Base-by-base conservation (phyloP, 306 rosid genomes). In the Mimosa pudica region DNA sequence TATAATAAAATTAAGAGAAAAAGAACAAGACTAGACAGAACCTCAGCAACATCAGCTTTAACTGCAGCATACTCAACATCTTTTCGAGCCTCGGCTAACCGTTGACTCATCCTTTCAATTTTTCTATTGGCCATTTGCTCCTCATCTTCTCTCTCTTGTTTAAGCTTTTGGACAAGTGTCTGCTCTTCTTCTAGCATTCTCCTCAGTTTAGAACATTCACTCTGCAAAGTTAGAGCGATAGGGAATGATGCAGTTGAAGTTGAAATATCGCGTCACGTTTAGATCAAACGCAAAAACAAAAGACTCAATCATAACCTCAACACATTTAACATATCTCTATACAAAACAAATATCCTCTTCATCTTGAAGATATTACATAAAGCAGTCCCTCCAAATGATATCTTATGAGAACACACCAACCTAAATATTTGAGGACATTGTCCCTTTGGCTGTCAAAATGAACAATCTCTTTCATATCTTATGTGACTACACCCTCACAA, bases 171-270 rank as follows among this genome's bases (percentile, higher is more conserved):
- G 7, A 67, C 33, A 67, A 16, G 32, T 17, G 17, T 7, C 9
- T n/a, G 12, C 35, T 67, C 33, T 67, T 67, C 51, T 42, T 67
- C 32, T 32, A 67, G 51, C 72, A 11, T n/a, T 42, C 33, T 41
- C 32, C 46, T 67, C 33, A 67, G 32, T 42, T 42, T 67, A 41
- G 33, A 30, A 67, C 72, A 67, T 67, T 67, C 72, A 41, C 32
- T 17, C 72, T 67, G 33, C n/a, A 67, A 67, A 67, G 18, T 38
- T 16, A 66, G 1, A 10, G 3, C 32, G 8, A 17, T 2, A 41
- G 13, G 49, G 33, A 67, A 30, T 67, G 32, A 8, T 41, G 18
- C 13, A 41, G 7, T 41, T 45, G 24, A 67, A 54, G 18, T 52
- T 52, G 60, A 18, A 38, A 4, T 38, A 38, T 38, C 42, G 5